Base-by-base conservation (phyloP, 257 asterid species). In the Rhazya stricta region DNA sequence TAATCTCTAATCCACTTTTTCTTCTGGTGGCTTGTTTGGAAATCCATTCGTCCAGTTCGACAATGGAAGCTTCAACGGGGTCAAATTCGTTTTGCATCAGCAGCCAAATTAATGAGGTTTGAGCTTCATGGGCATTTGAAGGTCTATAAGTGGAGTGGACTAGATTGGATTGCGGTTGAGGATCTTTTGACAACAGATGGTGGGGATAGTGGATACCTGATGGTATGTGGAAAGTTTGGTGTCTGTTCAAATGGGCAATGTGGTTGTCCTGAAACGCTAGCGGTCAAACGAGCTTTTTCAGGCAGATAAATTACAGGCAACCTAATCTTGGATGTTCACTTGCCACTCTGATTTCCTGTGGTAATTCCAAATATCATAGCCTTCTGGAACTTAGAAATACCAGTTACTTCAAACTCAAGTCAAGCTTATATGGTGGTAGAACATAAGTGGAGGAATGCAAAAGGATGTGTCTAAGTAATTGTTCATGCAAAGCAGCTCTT, bases 401-500 rank as follows among this genome's bases (percentile, higher is more conserved):
- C 0, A 34, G 16, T 37, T 80, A 66, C 36, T 76, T 72, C 30
- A 71, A 54, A 51, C 21, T 3, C 10, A 7, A 80, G 27, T 16
- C 57, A 27, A 75, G 65, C 39, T 48, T 30, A 9, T 60, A 36
- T 16, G 34, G 37, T 21, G 19, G 45, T 10, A 68, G 37, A 41
- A 71, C 53, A 10, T 32, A 62, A n/a, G 9, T 66, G 18, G 71
- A 75, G 4, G 73, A 73, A 27, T 82, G 85, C 79, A 79, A 76
- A 72, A 73, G 11, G 19, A 32, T 16, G 5, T 78, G 83, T 51
- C 53, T 81, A 12, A 74, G 50, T 5, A 65, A 78, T n/a, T 78
- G 83, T 60, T 68, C 79, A 0, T 82, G 85, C 69, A 72, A 60
- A 73, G 85, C 81, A 23, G 80, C 78, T 43, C 57, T 63, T 15